Conservation (phyloP, 345 rosid genomes). For the Gossypium bickii region DNA sequence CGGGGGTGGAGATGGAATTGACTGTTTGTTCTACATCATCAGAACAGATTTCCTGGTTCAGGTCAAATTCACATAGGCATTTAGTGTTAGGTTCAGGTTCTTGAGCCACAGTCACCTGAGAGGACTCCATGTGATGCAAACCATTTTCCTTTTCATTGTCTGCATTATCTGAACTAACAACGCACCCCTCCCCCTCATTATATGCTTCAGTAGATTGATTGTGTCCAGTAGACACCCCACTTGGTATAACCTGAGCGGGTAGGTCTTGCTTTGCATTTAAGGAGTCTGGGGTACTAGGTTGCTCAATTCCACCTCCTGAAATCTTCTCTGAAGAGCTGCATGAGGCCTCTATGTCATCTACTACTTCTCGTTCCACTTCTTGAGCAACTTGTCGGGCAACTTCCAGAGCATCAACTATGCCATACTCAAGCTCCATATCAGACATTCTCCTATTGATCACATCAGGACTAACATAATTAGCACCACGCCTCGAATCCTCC, state of each 20-base stretch:
- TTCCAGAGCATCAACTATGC: slow-evolving; percentile 83
- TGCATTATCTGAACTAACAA: slow-evolving; percentile 29
- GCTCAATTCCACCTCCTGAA: slow-evolving; percentile 37
- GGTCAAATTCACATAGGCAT: slow-evolving; percentile 62
- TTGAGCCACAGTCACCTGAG: slow-evolving; percentile 48
- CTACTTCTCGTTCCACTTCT: slow-evolving; percentile 82
- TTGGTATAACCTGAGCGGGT: slow-evolving; percentile 24
- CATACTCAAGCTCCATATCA: slow-evolving; percentile 61
- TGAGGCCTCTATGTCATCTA: slow-evolving; percentile 55
- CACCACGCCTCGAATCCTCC: slow-evolving; percentile 33
- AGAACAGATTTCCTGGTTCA: slow-evolving; percentile 73
- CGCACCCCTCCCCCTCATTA: slow-evolving; percentile 29
- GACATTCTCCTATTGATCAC: slow-evolving; percentile 40
- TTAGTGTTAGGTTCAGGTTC: slow-evolving; percentile 46
- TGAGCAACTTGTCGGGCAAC: slow-evolving; percentile 90
- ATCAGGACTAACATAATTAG: slow-evolving; percentile 36
- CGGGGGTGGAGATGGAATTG: slow-evolving; percentile 37
- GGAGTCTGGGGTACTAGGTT: slow-evolving; percentile 48
- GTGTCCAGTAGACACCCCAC: slow-evolving; percentile 39
- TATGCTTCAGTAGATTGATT: slow-evolving; percentile 36
- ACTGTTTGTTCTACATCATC: slow-evolving; percentile 64
- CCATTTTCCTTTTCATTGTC: slow-evolving; percentile 36
- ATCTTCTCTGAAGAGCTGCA: slow-evolving; percentile 58
- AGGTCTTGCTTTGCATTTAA: slow-evolving; percentile 30
- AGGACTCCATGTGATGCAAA: slow-evolving; percentile 46